Evolutionary conservation across 2,329 filamentous ascomycete species (phyloP).

Genomic region (Cladobotryum protrusum): DNA sequence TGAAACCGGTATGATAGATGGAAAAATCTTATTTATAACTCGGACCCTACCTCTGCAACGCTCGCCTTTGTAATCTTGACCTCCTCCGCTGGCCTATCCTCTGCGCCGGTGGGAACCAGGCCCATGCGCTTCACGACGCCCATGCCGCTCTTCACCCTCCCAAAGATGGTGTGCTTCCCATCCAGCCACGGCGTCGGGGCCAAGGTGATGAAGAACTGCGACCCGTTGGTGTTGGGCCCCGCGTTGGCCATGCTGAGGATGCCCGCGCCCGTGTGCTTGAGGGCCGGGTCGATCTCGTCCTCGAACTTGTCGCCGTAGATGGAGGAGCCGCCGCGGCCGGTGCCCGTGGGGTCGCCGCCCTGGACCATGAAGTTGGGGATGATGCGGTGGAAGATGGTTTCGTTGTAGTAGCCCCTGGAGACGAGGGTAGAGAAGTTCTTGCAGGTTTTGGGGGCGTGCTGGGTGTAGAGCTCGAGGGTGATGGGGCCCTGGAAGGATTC

Average conservation of each 20-base stretch:
- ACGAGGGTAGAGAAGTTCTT: constrained; percentile 80
- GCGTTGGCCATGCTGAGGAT: constrained; percentile 96
- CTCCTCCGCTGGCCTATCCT: constrained; percentile 76
- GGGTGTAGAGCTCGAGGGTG: constrained; percentile 80
- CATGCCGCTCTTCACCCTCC: constrained; percentile 79
- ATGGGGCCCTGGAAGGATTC: constrained; percentile 61
- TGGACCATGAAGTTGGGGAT: constrained; percentile 97
- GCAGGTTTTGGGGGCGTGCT: constrained; percentile 85
- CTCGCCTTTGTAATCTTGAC: constrained; percentile 72
- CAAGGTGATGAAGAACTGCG: constrained; percentile 92
- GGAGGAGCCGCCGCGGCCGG: constrained; percentile 77
- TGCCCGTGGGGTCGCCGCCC: constrained; percentile 89
- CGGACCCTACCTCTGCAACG: constrained; percentile 56
- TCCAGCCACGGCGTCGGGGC: constrained; percentile 95
- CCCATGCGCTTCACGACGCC: constrained; percentile 82
- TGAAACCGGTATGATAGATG: background rate
- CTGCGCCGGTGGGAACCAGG: constrained; percentile 71
- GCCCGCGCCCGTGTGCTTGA: constrained; percentile 91
- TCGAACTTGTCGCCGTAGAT: constrained; percentile 94
- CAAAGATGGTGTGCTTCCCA: constrained; percentile 96
- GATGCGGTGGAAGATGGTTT: constrained; percentile 82
- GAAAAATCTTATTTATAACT: constrained; percentile 11
- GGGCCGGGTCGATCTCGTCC: constrained; percentile 72
- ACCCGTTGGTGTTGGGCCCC: constrained; percentile 88
- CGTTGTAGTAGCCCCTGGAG: constrained; percentile 80